Conservation (phyloP, 176 grass and related monocot species). For the Ensete glaucum region DNA sequence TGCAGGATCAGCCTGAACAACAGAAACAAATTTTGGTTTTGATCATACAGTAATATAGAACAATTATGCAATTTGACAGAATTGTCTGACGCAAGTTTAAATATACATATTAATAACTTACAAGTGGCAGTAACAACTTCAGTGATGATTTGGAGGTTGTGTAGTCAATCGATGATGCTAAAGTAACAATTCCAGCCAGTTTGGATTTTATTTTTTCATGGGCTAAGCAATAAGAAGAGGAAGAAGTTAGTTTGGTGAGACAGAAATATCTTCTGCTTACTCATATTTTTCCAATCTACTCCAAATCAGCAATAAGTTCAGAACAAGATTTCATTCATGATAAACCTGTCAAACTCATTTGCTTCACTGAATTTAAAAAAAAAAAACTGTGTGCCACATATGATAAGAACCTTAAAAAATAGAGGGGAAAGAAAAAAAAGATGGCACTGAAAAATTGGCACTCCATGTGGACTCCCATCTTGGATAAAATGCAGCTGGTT, state of each 20-base stretch:
- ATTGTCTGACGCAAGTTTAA: not conserved
- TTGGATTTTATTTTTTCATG: slow-evolving; percentile 39
- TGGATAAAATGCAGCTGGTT: too few relatives aligned
- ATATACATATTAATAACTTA: slow-evolving; percentile 35
- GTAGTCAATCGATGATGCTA: slow-evolving; percentile 91
- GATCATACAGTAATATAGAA: not conserved
- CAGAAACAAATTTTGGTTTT: slow-evolving; percentile 26
- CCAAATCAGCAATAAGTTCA: not conserved
- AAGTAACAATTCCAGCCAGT: slow-evolving; percentile 68
- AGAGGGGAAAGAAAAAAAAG: not conserved
- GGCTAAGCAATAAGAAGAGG: slow-evolving; percentile 38
- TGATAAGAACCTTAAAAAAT: not conserved
- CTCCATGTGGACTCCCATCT: too few relatives aligned
- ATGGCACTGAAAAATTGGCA: too few relatives aligned
- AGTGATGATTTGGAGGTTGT: slow-evolving; percentile 91
- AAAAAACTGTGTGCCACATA: not conserved
- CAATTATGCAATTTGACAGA: slow-evolving; percentile 2
- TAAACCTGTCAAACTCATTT: not conserved
- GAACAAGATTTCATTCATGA: not conserved
- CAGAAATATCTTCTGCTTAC: not conserved
- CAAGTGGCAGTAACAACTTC: slow-evolving; percentile 83
- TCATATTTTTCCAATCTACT: not conserved
- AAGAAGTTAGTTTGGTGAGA: slow-evolving; percentile 22
- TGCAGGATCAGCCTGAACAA: slow-evolving; percentile 74
- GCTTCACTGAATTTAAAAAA: not conserved